Evolutionary conservation across 2,329 filamentous ascomycete genomes (phyloP).

Genomic region (Karstenula rhodostoma): DNA sequence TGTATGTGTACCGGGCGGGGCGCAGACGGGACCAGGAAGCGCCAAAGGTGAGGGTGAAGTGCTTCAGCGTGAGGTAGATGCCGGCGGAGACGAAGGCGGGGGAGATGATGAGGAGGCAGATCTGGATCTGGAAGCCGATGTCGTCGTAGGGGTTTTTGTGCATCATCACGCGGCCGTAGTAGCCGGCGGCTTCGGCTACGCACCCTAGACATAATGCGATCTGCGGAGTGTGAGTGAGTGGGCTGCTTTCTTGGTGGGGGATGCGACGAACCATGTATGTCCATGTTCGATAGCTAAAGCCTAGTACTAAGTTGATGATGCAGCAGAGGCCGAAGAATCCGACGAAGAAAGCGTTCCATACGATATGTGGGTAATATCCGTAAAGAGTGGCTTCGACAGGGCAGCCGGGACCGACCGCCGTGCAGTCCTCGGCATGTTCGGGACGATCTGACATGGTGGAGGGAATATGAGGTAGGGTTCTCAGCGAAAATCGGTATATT

Average conservation of each 20-base stretch:
- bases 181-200: constrained; percentile 63
- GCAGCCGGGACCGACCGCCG: constrained; percentile 41
- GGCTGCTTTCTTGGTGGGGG: neutral
- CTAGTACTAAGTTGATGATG: constrained; percentile 58
- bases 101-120: constrained; percentile 64
- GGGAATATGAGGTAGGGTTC: too few species aligned
- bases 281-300: constrained; percentile 63
- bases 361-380: constrained; percentile 62
- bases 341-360: constrained; percentile 62
- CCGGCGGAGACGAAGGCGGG: constrained; percentile 64
- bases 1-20: constrained; percentile 60
- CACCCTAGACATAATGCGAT: constrained; percentile 59
- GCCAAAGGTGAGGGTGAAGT: constrained; percentile 65
- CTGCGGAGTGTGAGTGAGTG: constrained; percentile 9
- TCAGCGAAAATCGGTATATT: neutral
- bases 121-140: constrained; percentile 61
- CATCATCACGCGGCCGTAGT: constrained; percentile 63
- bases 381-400: constrained; percentile 59
- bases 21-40: constrained; percentile 38
- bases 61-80: constrained; percentile 65
- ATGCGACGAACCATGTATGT: constrained; percentile 55
- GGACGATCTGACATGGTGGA: constrained; percentile 31
- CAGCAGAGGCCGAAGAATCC: constrained; percentile 60
- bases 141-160: constrained; percentile 61
- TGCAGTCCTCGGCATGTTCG: constrained; percentile 8